Base-by-base conservation (phyloP, 2,329 filamentous ascomycete genomes). In the Cercospora canescens region DNA sequence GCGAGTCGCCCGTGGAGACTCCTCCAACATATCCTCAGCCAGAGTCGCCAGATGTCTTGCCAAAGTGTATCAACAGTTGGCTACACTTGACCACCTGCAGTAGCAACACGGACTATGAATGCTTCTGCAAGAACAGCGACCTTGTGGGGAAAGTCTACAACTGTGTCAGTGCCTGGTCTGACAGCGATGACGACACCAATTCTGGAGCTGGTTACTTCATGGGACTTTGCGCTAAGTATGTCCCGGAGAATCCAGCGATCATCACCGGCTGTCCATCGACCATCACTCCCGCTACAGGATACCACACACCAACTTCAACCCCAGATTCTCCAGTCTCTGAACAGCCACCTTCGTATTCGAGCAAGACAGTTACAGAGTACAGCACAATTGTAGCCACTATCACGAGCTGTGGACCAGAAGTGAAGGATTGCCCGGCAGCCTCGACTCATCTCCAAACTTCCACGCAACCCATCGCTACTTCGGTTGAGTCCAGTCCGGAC, bases 41-140 rank as follows among this genome's bases (percentile, higher is more conserved):
- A 41, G 59, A 73, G 65, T 87, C 88, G 81, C 93, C 93, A 65
- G 81, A 84, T 28, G 86, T 94, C 56, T 89, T 97, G 58, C 94
- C 94, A 69, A 88, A 88, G 76, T 98, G 94, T 84, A 83, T 98
- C 81, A 95, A 94, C 87, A 96, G 93, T 75, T 97, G 93, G 92
- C 81, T 96, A 75, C 86, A 87, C 77, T 81, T 85, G 67, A 86
- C 91, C 59, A 83, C 86, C 76, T 98, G 94, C 87, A 85, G 85
- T 74, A 89, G 92, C 82, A 97, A 97, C 88, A 89, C 90, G 50
- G 92, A 97, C 76, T 81, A 85, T 66, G 80, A 82, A 71, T 98
- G 94, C 88, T 97, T 92, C 89, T 98, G 94, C 88, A 91, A 91
- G 72, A 86, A 90, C 76, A 79, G 85, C 67, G 82, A 87, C 63